These are phyloP conservation scores for Monilinia fructicola DNA, from an alignment of 2,329 filamentous ascomycete genomes.

Conservation along the genomic window DNA sequence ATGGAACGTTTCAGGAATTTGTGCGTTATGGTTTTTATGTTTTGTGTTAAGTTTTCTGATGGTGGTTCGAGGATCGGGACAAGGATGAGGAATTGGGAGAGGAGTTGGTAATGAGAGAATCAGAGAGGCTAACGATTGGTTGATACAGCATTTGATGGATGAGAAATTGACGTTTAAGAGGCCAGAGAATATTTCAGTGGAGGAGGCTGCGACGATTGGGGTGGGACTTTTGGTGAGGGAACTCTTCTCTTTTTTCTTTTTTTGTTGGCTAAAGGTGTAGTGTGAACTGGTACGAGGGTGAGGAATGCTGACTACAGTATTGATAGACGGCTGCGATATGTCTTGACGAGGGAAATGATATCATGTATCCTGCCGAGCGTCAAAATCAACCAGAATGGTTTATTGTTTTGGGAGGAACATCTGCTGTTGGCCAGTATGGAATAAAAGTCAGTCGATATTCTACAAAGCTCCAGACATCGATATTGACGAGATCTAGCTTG, in stretches of 20 bases:
- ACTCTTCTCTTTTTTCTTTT: no score
- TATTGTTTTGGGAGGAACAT: constrained; percentile 42
- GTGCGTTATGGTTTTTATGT: background rate
- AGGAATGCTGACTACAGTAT: background rate
- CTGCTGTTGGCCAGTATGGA: constrained; percentile 42
- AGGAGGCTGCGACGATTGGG: constrained; percentile 42
- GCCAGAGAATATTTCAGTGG: constrained; percentile 33
- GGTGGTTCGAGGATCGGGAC: background rate
- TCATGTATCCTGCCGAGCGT: constrained; percentile 3
- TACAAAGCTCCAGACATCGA: background rate
- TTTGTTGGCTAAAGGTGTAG: background rate
- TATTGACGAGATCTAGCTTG: constrained; percentile 36
- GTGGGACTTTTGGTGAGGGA: constrained; percentile 41
- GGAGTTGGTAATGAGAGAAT: background rate
- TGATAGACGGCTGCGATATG: constrained; percentile 16
- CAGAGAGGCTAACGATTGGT: constrained; percentile 3
- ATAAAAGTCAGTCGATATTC: constrained; percentile 34
- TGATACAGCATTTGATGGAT: constrained; percentile 40
- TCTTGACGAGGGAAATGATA: constrained; percentile 8
- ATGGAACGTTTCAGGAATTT: constrained; percentile 26
- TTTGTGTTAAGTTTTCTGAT: no score
- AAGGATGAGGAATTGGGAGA: background rate
- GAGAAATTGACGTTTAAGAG: constrained; percentile 42
- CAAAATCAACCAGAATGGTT: constrained; percentile 42
- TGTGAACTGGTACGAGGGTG: background rate